Base-by-base conservation (phyloP, 176 grass and related monocot species). In the Avena insularis region DNA sequence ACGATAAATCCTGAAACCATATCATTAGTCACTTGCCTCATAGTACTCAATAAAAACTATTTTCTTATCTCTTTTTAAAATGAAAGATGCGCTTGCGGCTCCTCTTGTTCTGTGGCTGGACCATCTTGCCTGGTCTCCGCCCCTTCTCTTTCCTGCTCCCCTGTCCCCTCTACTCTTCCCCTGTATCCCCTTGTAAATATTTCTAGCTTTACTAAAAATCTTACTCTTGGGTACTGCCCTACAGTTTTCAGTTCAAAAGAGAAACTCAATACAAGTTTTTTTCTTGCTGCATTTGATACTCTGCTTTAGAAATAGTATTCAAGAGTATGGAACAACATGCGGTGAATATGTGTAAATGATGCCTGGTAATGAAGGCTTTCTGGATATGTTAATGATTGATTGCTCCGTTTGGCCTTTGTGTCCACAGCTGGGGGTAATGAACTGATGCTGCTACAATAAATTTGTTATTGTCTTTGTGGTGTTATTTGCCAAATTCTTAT, bases 401-500 rank as follows among this genome's bases (percentile, higher is more conserved):
- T 63, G 60, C 40, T 51, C 38, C 19, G 50, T 83, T 67, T 70
- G 80, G 17, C 31, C 31, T 70, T 69, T 82, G 6, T 82, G 31
- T 51, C 25, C 17, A 35, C 0, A 10, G n/a, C 8, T 7, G 12
- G 12, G n/a, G 48, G 31, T 15, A 40, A 82, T 14, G 10, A 71
- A 71, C 68, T 13, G 2, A 79, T 25, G 56, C 36, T 79, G 31
- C 64, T 82, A 40, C 65, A 68, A 43, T 14, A 63, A 54, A 69
- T 54, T 8, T 8, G 19, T 19, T 31, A 5, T 0, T 8, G 25
- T 75, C 13, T 75, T 75, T 75, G 21, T 50, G 23, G 47, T 29
- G 21, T 75, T 75, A 51, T 36, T 57, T 78, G 2, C 75, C 29
- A 77, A 77, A 36, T 35, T 56, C 29, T 29, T n/a, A 13, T 21